These are phyloP conservation scores for Blastobotrys parvus DNA, from an alignment of 805 yeast genomes.

Conservation along the genomic window DNA sequence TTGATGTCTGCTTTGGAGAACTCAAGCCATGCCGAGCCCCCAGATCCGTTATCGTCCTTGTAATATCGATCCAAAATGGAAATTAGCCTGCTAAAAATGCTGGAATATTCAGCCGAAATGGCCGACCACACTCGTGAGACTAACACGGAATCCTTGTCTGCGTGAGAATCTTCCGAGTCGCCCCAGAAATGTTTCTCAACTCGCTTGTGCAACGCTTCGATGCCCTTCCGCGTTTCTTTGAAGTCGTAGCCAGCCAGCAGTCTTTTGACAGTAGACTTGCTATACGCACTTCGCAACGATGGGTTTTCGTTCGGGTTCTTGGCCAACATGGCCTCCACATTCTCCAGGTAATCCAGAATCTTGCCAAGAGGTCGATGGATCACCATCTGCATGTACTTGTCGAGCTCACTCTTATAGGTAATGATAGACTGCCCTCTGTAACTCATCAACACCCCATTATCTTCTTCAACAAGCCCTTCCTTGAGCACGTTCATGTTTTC, in stretches of 20 bases:
- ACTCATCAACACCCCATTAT: slow-evolving; percentile 6
- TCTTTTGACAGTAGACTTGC: slow-evolving; percentile 48
- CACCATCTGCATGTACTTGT: slow-evolving; percentile 39
- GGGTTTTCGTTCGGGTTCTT: slow-evolving; percentile 35
- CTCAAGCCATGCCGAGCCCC: slow-evolving; percentile 40
- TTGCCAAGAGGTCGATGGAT: slow-evolving; percentile 56
- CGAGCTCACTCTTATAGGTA: slow-evolving; percentile 21
- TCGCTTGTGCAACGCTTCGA: slow-evolving; percentile 46
- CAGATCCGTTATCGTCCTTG: slow-evolving; percentile 20
- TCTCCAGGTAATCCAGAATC: slow-evolving; percentile 54
- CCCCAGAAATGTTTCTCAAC: slow-evolving; percentile 46
- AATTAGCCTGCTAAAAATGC: slow-evolving; percentile 46
- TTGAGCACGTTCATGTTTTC: slow-evolving; percentile 47
- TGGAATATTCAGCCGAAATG: slow-evolving; percentile 54
- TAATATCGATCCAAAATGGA: slow-evolving; percentile 49
- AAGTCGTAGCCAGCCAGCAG: slow-evolving; percentile 50
- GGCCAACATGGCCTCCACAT: slow-evolving; percentile 45
- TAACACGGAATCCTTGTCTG: slow-evolving; percentile 37
- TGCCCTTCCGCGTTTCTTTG: slow-evolving; percentile 47
- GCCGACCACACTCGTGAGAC: slow-evolving; percentile 62
- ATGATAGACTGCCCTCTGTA: slow-evolving; percentile 9
- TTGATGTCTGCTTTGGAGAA: slow-evolving; percentile 51
- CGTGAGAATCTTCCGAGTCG: slow-evolving; percentile 25
- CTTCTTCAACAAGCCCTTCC: slow-evolving; percentile 27
- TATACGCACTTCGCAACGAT: slow-evolving; percentile 55